A percentile compares a stretch with the other conserved stretches of the same genome.
Conservation (phyloP, 2,329 filamentous ascomycete genomes). For the Ascochyta viciae-villosae region DNA sequence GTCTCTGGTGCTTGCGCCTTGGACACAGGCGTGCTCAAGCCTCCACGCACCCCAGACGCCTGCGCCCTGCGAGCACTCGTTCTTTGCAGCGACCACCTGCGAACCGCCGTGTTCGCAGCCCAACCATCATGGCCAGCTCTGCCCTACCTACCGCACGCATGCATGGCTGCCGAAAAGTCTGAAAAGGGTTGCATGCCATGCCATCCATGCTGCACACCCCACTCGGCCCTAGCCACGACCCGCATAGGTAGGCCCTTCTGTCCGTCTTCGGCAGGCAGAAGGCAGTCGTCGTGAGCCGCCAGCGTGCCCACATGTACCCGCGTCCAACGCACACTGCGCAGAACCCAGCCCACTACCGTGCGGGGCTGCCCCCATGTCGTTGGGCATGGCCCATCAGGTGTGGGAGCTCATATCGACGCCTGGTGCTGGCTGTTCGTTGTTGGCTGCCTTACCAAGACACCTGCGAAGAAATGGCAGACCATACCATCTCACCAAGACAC, state of each 20-base stretch:
- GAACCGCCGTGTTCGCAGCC: slow-evolving; percentile 32
- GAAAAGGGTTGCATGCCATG: slow-evolving; percentile 31
- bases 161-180: slow-evolving; percentile 29
- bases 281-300: slow-evolving; percentile 18
- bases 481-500: not conserved
- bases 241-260: slow-evolving; percentile 22
- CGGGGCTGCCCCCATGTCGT: slow-evolving; percentile 17
- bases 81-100: slow-evolving; percentile 23
- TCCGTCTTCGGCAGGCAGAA: slow-evolving; percentile 28
- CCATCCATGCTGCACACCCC: slow-evolving; percentile 27
- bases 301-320: slow-evolving; percentile 30
- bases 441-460: not conserved
- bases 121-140: slow-evolving; percentile 7
- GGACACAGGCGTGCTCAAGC: slow-evolving; percentile 4
- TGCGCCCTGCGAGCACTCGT: slow-evolving; percentile 6
- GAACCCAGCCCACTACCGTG: slow-evolving; percentile 15
- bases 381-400: slow-evolving; percentile 1
- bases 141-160: slow-evolving; percentile 6
- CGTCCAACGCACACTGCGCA: slow-evolving; percentile 16
- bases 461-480: not conserved
- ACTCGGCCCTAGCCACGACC: slow-evolving; percentile 26
- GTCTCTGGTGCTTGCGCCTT: slow-evolving; percentile 3
- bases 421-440: not conserved
- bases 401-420: not conserved
- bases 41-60: slow-evolving; percentile 1